Conservation (phyloP, 169 alveolate genomes). For the Cryptosporidium felis region DNA sequence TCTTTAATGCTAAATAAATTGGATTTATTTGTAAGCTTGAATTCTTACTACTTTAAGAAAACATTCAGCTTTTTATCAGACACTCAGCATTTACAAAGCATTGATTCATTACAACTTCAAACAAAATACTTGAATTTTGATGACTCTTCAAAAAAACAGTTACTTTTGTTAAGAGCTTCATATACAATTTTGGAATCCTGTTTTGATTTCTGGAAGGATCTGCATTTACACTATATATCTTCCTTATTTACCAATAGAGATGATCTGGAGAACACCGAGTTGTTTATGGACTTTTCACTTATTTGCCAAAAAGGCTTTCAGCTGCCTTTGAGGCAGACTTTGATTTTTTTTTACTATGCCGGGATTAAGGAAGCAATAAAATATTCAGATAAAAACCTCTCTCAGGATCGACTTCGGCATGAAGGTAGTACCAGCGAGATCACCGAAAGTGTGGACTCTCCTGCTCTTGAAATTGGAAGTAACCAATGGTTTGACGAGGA, state of each 20-base stretch:
- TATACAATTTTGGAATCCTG: slow-evolving; percentile 52
- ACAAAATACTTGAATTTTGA: slow-evolving; percentile 28
- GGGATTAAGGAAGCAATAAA: slow-evolving; percentile 26
- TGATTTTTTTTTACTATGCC: slow-evolving; percentile 42
- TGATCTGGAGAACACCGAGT: neutral
- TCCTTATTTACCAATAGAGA: neutral
- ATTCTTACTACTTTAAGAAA: neutral
- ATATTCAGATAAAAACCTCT: neutral
- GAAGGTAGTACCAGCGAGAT: no score
- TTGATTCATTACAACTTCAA: slow-evolving; percentile 40
- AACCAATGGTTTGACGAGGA: neutral
- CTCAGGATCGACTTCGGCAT: no score
- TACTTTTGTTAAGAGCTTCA: slow-evolving; percentile 60
- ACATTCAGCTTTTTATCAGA: slow-evolving; percentile 24
- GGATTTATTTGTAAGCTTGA: slow-evolving; percentile 5
- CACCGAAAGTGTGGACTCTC: no score
- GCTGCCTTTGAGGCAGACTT: slow-evolving; percentile 53
- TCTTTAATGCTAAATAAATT: neutral
- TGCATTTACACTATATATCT: slow-evolving; percentile 1
- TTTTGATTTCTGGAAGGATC: slow-evolving; percentile 45
- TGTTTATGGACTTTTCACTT: neutral
- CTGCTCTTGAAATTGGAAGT: no score
- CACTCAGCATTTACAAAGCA: neutral
- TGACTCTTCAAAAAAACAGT: slow-evolving; percentile 34
- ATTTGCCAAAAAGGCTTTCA: slow-evolving; percentile 64